Evolutionary conservation across 2,329 filamentous ascomycete genomes (phyloP).

Genomic region (Nemania sp.): DNA sequence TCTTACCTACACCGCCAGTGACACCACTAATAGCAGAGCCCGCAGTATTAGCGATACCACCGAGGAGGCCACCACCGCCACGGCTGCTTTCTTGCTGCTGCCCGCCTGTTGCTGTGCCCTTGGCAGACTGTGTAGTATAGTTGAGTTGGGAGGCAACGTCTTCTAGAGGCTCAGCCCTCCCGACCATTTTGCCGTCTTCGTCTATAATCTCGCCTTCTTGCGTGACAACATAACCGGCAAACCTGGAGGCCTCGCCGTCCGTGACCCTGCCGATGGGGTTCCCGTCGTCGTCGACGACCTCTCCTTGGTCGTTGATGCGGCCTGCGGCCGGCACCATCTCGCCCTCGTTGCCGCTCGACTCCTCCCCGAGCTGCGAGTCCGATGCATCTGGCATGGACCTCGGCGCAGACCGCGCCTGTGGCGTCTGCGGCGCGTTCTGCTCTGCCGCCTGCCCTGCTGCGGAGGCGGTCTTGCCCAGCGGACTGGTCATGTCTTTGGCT

Average conservation of each 20-base stretch:
- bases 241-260: constrained; percentile 46
- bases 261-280: constrained; percentile 59
- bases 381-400: constrained; percentile 48
- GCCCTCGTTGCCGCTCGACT: constrained; percentile 46
- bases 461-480: constrained; percentile 38
- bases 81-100: constrained; percentile 22
- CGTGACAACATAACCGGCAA: constrained; percentile 51
- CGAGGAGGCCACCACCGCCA: constrained; percentile 42
- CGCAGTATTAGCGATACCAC: constrained; percentile 44
- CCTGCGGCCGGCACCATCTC: constrained; percentile 54
- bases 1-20: constrained; percentile 43
- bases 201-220: constrained; percentile 53
- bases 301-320: constrained; percentile 65
- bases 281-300: constrained; percentile 67
- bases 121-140: constrained; percentile 48
- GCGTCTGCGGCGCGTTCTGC: constrained; percentile 34
- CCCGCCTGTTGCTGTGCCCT: constrained; percentile 30
- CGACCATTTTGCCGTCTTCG: constrained; percentile 49
- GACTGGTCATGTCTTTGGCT: constrained; percentile 39
- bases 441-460: constrained; percentile 26
- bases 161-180: constrained; percentile 51
- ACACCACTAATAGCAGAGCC: constrained; percentile 37
- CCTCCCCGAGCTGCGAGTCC: constrained; percentile 36
- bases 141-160: constrained; percentile 49
- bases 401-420: constrained; percentile 39